Conservation (phyloP, 331 rosid species). For the Quercus lobata region DNA sequence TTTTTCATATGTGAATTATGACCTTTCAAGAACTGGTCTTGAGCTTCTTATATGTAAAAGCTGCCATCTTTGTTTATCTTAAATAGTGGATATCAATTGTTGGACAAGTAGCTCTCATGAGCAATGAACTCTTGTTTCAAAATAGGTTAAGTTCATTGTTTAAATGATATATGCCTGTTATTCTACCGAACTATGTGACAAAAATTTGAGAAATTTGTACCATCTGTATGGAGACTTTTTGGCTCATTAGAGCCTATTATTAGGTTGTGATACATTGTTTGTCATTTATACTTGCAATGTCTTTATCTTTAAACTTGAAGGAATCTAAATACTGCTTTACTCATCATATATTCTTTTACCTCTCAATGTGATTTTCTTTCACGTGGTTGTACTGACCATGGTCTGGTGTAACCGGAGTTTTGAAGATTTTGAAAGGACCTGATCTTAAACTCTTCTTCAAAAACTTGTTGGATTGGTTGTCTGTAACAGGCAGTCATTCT, state of each 20-base stretch:
- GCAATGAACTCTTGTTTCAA: constrained; percentile 2
- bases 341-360: background rate
- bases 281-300: background rate
- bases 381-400: background rate
- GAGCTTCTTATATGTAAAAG: background rate
- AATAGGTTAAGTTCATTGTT: constrained; percentile 2
- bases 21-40: background rate
- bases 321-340: background rate
- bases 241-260: background rate
- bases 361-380: background rate
- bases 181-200: background rate
- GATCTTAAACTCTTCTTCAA: too few relatives aligned
- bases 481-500: too few relatives aligned
- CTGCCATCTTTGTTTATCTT: background rate
- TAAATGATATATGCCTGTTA: background rate
- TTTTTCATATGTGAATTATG: background rate
- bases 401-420: too few relatives aligned
- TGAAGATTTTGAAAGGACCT: too few relatives aligned
- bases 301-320: background rate
- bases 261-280: background rate
- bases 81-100: background rate
- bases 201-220: background rate
- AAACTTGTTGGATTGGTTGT: too few relatives aligned
- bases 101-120: background rate
- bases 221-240: background rate